Conservation (phyloP, 148 eudicot species). For the Spergularia bocconei region DNA sequence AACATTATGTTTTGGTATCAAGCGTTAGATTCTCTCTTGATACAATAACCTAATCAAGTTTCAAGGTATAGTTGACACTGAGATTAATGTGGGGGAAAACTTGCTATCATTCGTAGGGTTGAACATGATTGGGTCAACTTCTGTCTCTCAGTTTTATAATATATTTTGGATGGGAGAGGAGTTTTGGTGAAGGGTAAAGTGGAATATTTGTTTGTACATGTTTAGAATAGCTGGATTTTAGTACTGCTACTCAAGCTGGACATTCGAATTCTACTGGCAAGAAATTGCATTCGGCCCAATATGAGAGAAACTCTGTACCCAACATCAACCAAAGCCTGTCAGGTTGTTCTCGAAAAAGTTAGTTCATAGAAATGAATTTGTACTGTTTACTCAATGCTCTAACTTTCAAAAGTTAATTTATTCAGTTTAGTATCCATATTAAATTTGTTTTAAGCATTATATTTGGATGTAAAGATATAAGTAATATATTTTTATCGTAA, state of each 20-base stretch:
- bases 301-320: background rate
- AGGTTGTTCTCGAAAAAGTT: background rate
- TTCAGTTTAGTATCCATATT: background rate
- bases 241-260: background rate
- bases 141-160: background rate
- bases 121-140: background rate
- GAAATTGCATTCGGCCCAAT: background rate
- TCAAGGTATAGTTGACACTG: background rate
- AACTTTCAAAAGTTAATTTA: background rate
- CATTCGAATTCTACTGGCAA: background rate
- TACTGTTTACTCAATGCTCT: background rate
- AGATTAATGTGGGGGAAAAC: background rate
- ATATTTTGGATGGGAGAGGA: background rate
- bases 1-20: conserved; percentile 2
- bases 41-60: background rate
- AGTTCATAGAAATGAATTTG: background rate
- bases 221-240: background rate
- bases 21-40: background rate
- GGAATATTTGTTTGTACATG: background rate
- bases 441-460: background rate
- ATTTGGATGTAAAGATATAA: background rate
- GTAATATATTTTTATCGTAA: background rate
- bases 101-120: background rate
- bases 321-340: background rate
- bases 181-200: background rate